Base-by-base conservation (phyloP, 371 early-diverging fungal genomes). In the Mortierella polycephala region DNA sequence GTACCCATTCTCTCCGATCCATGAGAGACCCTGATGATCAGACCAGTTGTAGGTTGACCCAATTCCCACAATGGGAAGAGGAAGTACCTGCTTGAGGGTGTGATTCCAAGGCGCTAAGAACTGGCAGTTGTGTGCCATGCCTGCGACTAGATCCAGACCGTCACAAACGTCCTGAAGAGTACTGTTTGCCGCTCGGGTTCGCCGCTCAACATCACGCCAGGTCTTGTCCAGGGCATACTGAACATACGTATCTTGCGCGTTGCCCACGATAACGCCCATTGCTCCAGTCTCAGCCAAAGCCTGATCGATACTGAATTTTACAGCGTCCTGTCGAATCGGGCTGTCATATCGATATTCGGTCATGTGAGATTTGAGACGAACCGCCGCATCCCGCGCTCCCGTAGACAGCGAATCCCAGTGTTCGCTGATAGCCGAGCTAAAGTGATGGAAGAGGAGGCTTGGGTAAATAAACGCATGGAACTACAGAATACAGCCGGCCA, bases 311-410 rank as follows among this genome's bases (percentile, higher is more conserved):
- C 69, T 69, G 46, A 10, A 13, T 39, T 51, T 10, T 10, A 79
- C 70, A 0, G 55, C 39, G 0, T 71, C 69, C 10, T 23, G 23
- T 18, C 67, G 69, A 30, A 55, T 57, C 6, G 69, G 72, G n/a
- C 14, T 61, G 23, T 69, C 70, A 60, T 65, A 79, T 13, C 73
- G 80, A 59, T 69, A 73, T 51, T 79, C 73, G 3, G 69, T 66
- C 69, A 79, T 79, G 8, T 13, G 66, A 66, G 69, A 79, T 39
- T 62, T 67, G 44, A 79, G 58, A 30, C 69, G 49, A 11, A 13
- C 40, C 8, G 80, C 73, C 14, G 80, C 80, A 46, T 79, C 73
- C 21, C 74, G 66, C 12, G 80, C 80, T 18, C 80, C 80, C 7
- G 66, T 69, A 7, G 69, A 42, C 18, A 79, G 11, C 9, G 53